Base-by-base conservation (phyloP, 208 protist genomes). In the Crithidia bombi region DNA sequence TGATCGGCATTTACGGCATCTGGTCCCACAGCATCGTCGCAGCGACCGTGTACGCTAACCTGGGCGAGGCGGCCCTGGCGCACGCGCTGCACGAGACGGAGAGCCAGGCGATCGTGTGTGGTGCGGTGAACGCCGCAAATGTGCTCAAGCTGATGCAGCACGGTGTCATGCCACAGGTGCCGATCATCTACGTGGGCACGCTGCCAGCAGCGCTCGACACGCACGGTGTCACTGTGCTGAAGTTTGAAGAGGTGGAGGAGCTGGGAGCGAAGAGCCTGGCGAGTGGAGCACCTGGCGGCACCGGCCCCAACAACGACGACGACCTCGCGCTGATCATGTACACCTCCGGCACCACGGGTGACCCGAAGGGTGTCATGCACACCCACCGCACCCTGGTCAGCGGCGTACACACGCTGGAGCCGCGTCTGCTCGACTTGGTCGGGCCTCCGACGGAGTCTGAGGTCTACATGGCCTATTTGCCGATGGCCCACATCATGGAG, bases 401-500 rank as follows among this genome's bases (percentile, higher is more conserved):
- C 25, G 84, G 85, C 17, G 39, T 86, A 47, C 74, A 82, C 57
- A 67, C 56, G 56, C 93, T 82, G 77, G 75, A 81, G 73, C 68
- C 75, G 32, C 64, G 52, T 38, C 66, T 69, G 19, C 38, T 67
- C 23, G 72, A 76, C 19, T 66, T 75, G 17, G 19, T 75, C 2
- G 70, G 75, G 21, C 10, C 43, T n/a, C 7, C 15, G 33, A 39
- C 3, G 7, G 3, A 30, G 10, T 35, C 55, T 7, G 91, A 97
- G 63, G 73, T 57, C 25, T 95, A 97, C 75, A 80, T 95, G 47
- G 82, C 90, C 1, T 98, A 98, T 70, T 79, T 98, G 19, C 95
- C 95, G 28, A 78, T 98, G 25, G 95, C 94, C 21, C 95, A 98
- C 80, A 96, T 98, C 69, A 83, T 98, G 46, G 93, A 98, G 79